phyloP scores from a whole-genome alignment of 2,329 filamentous ascomycete genomes.

The Arthroderma sp. region DNA sequence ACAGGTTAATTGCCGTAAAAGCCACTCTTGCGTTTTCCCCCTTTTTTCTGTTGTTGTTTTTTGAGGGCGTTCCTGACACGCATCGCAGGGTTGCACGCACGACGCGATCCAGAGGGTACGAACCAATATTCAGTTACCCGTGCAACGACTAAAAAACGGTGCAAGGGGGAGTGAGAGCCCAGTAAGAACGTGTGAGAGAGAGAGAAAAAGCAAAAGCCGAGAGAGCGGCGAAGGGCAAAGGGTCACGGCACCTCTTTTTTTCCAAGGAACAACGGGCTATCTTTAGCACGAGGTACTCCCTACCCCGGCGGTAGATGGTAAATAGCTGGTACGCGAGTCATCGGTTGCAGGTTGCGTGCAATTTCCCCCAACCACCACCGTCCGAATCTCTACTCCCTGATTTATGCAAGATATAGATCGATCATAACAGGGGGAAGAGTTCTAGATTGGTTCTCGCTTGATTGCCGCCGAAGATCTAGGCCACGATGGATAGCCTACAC shows the following conservation, averaged over 20 bases:
- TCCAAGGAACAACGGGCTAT: neutral
- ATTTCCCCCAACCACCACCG: no score
- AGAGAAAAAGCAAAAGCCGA: neutral
- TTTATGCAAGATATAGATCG: neutral
- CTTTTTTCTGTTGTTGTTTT: neutral
- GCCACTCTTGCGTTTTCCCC: neutral
- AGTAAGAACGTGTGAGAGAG: neutral
- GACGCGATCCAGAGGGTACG: neutral
- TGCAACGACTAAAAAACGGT: conserved; percentile 4
- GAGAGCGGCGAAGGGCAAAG: neutral
- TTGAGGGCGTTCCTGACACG: neutral
- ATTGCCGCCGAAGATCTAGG: neutral
- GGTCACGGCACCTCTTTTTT: neutral
- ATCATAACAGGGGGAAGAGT: neutral
- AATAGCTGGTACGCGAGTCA: neutral
- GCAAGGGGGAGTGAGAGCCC: neutral
- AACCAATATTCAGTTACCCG: conserved; percentile 3
- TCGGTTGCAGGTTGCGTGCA: neutral
- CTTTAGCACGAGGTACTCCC: neutral
- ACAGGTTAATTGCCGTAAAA: neutral
- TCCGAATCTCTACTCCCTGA: neutral
- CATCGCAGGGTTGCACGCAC: neutral
- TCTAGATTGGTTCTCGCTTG: neutral
- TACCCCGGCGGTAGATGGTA: neutral
- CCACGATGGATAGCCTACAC: no score